A percentile compares a stretch with the other conserved stretches of the same genome.
phyloP scores from a whole-genome alignment of 116 monocot genomes.

The Cymodocea nodosa region DNA sequence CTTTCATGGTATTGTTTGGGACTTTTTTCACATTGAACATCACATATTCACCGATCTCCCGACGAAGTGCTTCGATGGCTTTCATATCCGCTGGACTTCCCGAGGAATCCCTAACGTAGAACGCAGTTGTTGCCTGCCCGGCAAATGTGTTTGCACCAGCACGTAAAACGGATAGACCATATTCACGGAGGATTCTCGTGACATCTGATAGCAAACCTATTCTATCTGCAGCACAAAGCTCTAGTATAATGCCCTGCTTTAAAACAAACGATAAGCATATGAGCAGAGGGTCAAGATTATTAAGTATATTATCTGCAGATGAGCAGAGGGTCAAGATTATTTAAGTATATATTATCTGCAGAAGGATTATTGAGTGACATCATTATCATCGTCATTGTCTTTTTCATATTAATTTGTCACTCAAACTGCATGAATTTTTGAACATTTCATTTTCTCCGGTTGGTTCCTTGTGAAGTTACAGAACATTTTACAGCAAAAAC shows the following conservation, averaged over 20 bases:
- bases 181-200: slow-evolving; percentile 73
- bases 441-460: no score
- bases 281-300: background rate
- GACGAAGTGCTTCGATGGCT: slow-evolving; percentile 51
- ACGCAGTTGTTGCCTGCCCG: slow-evolving; percentile 53
- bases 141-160: slow-evolving; percentile 65
- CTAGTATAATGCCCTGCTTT: slow-evolving; percentile 59
- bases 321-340: background rate
- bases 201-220: slow-evolving; percentile 80
- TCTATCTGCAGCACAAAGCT: slow-evolving; percentile 71
- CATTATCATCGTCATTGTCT: no score
- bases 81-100: slow-evolving; percentile 58
- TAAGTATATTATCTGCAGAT: slow-evolving; percentile 43
- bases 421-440: no score
- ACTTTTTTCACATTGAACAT: slow-evolving; percentile 76
- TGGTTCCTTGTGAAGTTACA: no score
- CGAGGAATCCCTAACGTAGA: slow-evolving; percentile 72
- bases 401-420: no score
- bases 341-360: no score
- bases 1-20: slow-evolving; percentile 15
- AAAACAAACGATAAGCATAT: background rate
- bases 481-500: no score
- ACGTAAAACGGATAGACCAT: slow-evolving; percentile 65
- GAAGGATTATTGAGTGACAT: no score
- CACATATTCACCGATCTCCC: slow-evolving; percentile 60